Conservation (phyloP, 306 rosid species). For the Vigna nakashimae region DNA sequence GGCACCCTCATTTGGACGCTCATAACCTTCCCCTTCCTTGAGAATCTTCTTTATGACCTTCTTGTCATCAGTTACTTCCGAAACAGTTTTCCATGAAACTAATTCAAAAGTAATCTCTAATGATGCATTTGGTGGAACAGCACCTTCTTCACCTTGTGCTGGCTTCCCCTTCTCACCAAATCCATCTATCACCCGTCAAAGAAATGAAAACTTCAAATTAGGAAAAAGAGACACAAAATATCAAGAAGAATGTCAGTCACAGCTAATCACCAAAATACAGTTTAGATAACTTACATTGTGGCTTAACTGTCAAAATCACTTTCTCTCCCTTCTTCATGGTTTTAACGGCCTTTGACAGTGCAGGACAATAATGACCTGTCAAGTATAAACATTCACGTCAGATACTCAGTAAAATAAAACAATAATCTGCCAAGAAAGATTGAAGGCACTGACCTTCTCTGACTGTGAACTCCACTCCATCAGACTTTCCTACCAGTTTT, state of each 20-base stretch:
- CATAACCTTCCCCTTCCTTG: conserved; percentile 90
- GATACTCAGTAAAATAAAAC: conserved; percentile 14
- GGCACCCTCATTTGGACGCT: conserved; percentile 93
- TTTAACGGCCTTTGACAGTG: conserved; percentile 82
- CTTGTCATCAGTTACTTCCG: conserved; percentile 86
- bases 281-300: conserved; percentile 70
- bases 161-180: conserved; percentile 86
- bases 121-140: conserved; percentile 80
- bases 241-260: not conserved
- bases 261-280: not conserved
- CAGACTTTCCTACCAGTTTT: conserved; percentile 63
- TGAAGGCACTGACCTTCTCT: conserved; percentile 62
- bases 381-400: not conserved
- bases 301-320: conserved; percentile 73
- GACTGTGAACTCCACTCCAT: conserved; percentile 75
- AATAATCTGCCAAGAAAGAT: conserved; percentile 22
- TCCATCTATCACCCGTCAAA: conserved; percentile 66
- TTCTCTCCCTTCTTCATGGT: conserved; percentile 96
- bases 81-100: conserved; percentile 87
- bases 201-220: not conserved
- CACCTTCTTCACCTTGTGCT: conserved; percentile 66
- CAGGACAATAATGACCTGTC: conserved; percentile 87
- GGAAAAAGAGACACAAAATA: not conserved
- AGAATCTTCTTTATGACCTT: conserved; percentile 82
- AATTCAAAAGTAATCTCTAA: conserved; percentile 77